These are phyloP conservation scores for Nakazawaea laoshanensis DNA, from an alignment of 805 yeast species.

Conservation along the genomic window DNA sequence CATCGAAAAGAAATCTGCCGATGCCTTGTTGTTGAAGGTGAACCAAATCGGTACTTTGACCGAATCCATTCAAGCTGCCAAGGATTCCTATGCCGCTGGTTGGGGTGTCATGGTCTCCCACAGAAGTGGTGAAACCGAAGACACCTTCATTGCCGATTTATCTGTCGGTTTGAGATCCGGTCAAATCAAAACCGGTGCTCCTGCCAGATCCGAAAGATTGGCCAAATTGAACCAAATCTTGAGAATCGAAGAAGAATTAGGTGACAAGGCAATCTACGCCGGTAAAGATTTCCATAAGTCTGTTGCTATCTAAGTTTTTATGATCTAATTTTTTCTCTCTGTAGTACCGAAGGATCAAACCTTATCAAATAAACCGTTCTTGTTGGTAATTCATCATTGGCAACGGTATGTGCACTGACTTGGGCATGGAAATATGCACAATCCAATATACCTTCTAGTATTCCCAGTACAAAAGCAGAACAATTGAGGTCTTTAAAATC, in stretches of 20 bases:
- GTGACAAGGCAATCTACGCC: conserved; percentile 94
- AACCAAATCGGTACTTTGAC: conserved; percentile 97
- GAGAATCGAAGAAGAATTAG: conserved; percentile 98
- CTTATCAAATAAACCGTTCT: conserved; percentile 72
- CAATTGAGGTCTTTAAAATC: conserved; percentile 74
- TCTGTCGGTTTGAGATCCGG: conserved; percentile 97
- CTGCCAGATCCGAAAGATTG: conserved; percentile 99
- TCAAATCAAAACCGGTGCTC: conserved; percentile 99
- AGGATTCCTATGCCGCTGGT: conserved; percentile 88
- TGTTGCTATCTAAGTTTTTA: conserved; percentile 17
- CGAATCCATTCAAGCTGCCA: conserved; percentile 96
- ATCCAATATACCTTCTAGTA: conserved; percentile 76
- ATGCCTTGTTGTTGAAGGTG: conserved; percentile 92
- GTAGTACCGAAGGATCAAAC: conserved; percentile 49
- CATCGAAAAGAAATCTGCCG: conserved; percentile 92
- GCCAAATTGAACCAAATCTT: conserved; percentile 98
- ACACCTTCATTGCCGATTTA: conserved; percentile 95
- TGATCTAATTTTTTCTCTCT: conserved; percentile 33
- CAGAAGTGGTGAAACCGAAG: conserved; percentile 99
- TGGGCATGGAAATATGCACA: conserved; percentile 62
- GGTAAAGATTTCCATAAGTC: conserved; percentile 81
- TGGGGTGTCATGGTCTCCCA: conserved; percentile 99
- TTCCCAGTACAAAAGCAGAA: conserved; percentile 78
- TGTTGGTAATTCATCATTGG: conserved; percentile 45
- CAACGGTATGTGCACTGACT: conserved; percentile 79